These are phyloP conservation scores for Blumeria hordei DNA, from an alignment of 2,329 filamentous ascomycete species.

Conservation along the genomic window DNA sequence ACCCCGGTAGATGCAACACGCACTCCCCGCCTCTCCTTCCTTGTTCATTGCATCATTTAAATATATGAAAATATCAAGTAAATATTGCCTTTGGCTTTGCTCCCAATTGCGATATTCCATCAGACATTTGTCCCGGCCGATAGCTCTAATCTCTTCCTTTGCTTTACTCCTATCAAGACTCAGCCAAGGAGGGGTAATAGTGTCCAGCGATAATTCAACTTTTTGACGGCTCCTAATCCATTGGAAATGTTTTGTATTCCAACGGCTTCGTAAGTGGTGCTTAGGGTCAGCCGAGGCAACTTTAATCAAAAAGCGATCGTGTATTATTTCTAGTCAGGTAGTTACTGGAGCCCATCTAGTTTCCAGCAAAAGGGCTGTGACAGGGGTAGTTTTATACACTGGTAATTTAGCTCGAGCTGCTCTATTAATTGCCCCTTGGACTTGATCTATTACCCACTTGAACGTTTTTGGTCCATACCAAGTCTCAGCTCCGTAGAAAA, in stretches of 20 bases:
- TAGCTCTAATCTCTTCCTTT: neutral
- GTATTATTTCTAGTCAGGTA: neutral
- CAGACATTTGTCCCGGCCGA: neutral
- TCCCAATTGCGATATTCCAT: neutral
- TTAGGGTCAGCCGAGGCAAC: neutral
- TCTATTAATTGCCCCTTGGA: neutral
- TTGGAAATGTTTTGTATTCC: neutral
- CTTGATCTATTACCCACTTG: neutral
- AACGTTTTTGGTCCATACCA: neutral
- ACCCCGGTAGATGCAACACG: too few species aligned
- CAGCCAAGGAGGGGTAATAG: neutral
- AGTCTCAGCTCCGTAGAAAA: neutral
- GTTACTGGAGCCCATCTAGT: neutral
- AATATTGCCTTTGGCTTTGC: neutral
- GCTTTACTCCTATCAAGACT: neutral
- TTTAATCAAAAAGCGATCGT: neutral
- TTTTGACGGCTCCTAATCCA: neutral
- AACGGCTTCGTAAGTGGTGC: neutral
- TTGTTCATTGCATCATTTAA: neutral
- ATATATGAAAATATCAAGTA: neutral
- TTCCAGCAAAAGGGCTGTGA: neutral
- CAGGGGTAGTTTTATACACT: neutral
- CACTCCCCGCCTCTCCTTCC: too few species aligned
- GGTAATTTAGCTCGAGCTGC: neutral
- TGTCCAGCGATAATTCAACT: neutral